These are phyloP conservation scores for Phalaenopsis hybrid DNA, from an alignment of 116 monocot species.

Conservation along the genomic window DNA sequence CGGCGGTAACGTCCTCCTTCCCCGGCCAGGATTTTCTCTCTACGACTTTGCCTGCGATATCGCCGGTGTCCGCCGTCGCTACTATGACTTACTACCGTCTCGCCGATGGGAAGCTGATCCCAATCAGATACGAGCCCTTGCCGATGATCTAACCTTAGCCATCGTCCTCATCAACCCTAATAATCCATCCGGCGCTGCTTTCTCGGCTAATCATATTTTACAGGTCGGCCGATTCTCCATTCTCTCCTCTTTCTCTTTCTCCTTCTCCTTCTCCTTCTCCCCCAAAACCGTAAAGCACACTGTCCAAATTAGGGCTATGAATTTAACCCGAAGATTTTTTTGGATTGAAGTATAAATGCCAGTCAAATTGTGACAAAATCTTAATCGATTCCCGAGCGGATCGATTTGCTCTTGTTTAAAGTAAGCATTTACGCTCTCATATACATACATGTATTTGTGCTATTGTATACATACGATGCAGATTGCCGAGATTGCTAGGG, in stretches of 20 bases:
- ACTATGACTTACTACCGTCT: constrained; percentile 61
- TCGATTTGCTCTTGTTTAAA: too few relatives aligned
- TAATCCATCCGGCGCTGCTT: constrained; percentile 81
- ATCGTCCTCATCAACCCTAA: constrained; percentile 85
- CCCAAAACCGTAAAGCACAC: background rate
- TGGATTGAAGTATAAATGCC: too few relatives aligned
- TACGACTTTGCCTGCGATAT: constrained; percentile 73
- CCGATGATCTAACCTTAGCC: constrained; percentile 45
- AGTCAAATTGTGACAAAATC: too few relatives aligned
- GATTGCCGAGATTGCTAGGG: constrained; percentile 75
- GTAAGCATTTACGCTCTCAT: too few relatives aligned
- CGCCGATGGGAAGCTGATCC: constrained; percentile 62
- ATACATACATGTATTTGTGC: background rate
- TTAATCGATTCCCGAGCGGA: too few relatives aligned
- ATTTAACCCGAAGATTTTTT: background rate
- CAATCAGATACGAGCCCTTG: constrained; percentile 32
- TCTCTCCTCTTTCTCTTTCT: too few relatives aligned
- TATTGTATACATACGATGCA: constrained; percentile 9
- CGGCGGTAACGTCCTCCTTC: constrained; percentile 64
- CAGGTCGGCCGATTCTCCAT: constrained; percentile 21
- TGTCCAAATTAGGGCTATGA: background rate
- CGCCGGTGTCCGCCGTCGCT: constrained; percentile 51
- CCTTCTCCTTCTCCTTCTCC: background rate
- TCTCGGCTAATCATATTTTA: constrained; percentile 48
- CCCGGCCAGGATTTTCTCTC: constrained; percentile 75